A percentile compares a stretch with the other conserved stretches of the same genome.
Evolutionary conservation across 2,329 filamentous ascomycete species (phyloP).

Genomic region (Aspergillus floridensis): DNA sequence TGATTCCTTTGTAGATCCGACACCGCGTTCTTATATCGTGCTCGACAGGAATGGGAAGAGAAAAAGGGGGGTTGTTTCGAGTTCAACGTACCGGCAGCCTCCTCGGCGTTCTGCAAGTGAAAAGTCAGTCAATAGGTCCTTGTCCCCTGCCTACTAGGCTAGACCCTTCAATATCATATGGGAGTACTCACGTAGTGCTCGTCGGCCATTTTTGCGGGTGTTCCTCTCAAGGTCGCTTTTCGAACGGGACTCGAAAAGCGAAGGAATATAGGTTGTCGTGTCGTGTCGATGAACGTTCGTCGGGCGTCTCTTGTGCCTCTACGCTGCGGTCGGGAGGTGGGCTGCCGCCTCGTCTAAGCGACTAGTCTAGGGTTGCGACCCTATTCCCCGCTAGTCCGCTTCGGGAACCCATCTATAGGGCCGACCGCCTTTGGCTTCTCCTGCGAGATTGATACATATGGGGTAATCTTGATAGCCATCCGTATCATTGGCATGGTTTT

Average conservation of each 20-base stretch:
- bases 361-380: slow-evolving; percentile 40
- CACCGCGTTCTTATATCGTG: slow-evolving; percentile 1
- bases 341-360: slow-evolving; percentile 44
- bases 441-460: slow-evolving; percentile 1
- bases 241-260: slow-evolving; percentile 48
- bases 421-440: slow-evolving; percentile 5
- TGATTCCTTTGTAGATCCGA: slow-evolving; percentile 5
- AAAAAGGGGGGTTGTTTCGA: slow-evolving; percentile 16
- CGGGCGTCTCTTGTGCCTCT: slow-evolving; percentile 28
- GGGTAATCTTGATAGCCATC: neutral
- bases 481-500: neutral
- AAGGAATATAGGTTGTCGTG: slow-evolving; percentile 40
- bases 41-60: slow-evolving; percentile 11
- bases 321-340: slow-evolving; percentile 34
- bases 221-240: slow-evolving; percentile 45
- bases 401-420: slow-evolving; percentile 19
- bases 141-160: neutral
- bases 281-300: slow-evolving; percentile 34
- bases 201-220: slow-evolving; percentile 76
- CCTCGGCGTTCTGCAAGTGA: slow-evolving; percentile 77
- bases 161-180: neutral
- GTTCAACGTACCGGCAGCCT: slow-evolving; percentile 71
- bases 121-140: slow-evolving; percentile 36
- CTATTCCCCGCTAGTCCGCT: slow-evolving; percentile 32
- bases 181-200: slow-evolving; percentile 72